Conservation (phyloP, 169 alveolate genomes). For the Plasmodium berghei region DNA sequence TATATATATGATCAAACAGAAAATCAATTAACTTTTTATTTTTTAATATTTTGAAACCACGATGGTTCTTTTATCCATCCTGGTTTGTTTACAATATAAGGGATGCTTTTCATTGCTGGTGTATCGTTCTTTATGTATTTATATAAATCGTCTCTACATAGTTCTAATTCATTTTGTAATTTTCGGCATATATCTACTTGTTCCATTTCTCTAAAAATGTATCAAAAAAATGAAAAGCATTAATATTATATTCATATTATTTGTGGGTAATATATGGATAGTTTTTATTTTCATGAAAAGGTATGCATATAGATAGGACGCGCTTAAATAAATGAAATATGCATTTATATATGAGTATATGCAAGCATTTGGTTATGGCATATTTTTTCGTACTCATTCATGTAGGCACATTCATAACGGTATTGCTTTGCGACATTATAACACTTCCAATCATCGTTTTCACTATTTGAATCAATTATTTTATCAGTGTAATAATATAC, state of each 20-base stretch:
- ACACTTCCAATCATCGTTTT: constrained; percentile 81
- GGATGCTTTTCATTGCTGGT: constrained; percentile 76
- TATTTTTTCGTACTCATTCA: constrained; percentile 37
- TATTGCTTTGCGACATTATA: constrained; percentile 83
- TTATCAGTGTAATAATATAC: constrained; percentile 50
- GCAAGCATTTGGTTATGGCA: background rate
- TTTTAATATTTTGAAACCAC: constrained; percentile 70
- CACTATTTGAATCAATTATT: constrained; percentile 55
- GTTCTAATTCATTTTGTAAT: constrained; percentile 68
- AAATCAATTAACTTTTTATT: constrained; percentile 22
- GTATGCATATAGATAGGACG: background rate
- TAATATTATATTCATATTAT: background rate
- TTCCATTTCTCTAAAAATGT: constrained; percentile 50
- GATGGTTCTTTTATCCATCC: constrained; percentile 54
- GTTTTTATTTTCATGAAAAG: background rate
- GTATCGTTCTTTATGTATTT: constrained; percentile 75
- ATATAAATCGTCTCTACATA: constrained; percentile 75
- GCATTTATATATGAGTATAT: no score
- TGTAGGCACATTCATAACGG: constrained; percentile 80
- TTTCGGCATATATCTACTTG: constrained; percentile 75
- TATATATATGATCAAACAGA: background rate
- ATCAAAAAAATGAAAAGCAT: constrained; percentile 1
- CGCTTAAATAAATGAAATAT: constrained; percentile 3
- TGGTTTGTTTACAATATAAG: constrained; percentile 66
- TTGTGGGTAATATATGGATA: background rate